Conservation (phyloP, 805 yeast species). For the Debaryomyces castellii region DNA sequence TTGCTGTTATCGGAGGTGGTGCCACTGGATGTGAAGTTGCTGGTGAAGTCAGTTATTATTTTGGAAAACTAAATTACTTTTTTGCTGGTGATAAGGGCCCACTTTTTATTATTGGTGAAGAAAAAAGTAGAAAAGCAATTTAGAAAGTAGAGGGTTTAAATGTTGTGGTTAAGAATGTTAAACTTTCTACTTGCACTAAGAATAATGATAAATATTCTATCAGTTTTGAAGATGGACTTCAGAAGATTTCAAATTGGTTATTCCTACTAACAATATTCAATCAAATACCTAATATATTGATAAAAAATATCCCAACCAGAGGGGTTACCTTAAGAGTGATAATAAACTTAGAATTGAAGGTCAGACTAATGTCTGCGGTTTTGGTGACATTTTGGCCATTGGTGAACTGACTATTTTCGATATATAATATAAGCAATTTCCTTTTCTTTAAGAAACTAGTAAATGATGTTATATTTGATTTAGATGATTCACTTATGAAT, state of each 20-base stretch:
- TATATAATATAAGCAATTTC: conserved; percentile 20
- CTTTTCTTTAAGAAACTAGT: conserved; percentile 12
- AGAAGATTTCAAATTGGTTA: conserved; percentile 26
- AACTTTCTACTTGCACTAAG: conserved; percentile 13
- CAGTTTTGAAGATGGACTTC: conserved; percentile 15
- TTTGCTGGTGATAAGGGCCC: conserved; percentile 26
- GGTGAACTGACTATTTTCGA: conserved; percentile 24
- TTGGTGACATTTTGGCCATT: conserved; percentile 34
- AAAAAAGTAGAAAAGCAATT: conserved; percentile 11
- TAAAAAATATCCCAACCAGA: conserved; percentile 15
- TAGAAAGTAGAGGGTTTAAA: conserved; percentile 14
- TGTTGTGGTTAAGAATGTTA: conserved; percentile 16
- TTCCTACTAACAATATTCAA: conserved; percentile 19
- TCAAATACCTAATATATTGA: conserved; percentile 37
- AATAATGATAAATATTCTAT: no score
- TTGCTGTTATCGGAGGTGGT: conserved; percentile 43
- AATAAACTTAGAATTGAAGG: conserved; percentile 22
- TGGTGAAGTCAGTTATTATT: conserved; percentile 31
- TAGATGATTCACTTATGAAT: conserved; percentile 7
- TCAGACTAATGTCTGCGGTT: conserved; percentile 25
- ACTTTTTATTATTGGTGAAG: conserved; percentile 13
- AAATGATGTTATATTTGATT: conserved; percentile 13
- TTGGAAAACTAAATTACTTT: conserved; percentile 21
- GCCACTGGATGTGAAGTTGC: conserved; percentile 38
- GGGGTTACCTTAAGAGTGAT: conserved; percentile 31